phyloP scores from a whole-genome alignment of 768 basidiomycete genomes.

The Leccinum pellstonianum region DNA sequence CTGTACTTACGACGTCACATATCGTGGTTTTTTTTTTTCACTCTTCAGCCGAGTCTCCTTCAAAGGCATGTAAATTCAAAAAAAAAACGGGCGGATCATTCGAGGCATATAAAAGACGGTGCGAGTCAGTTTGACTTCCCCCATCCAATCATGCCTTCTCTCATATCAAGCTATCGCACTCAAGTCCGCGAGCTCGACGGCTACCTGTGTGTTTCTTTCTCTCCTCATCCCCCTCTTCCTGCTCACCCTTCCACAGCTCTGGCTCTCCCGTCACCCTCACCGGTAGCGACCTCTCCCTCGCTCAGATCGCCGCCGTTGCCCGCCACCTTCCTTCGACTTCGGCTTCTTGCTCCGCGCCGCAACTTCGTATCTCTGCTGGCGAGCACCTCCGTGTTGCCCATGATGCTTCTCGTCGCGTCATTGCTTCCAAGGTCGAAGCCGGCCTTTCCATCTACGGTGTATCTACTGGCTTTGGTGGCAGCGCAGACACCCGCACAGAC shows the following conservation, averaged over 20 bases:
- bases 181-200: conserved; percentile 60
- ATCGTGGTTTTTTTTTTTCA: conserved; percentile 10
- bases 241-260: conserved; percentile 38
- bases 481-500: conserved; percentile 81
- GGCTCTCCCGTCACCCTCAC: conserved; percentile 65
- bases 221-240: not conserved
- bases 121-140: not conserved
- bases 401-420: conserved; percentile 49
- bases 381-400: conserved; percentile 47
- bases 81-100: conserved; percentile 22
- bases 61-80: not conserved
- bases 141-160: conserved; percentile 20
- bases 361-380: conserved; percentile 21
- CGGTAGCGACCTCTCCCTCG: conserved; percentile 69
- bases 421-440: conserved; percentile 1
- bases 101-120: conserved; percentile 7
- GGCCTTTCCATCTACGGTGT: conserved; percentile 81
- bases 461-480: conserved; percentile 85
- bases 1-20: conserved; percentile 21
- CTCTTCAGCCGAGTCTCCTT: not conserved
- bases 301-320: conserved; percentile 75
- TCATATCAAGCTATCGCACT: conserved; percentile 57
- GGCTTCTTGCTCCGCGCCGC: conserved; percentile 33
- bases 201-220: conserved; percentile 51
- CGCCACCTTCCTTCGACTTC: conserved; percentile 49